A percentile compares a stretch with the other conserved stretches of the same genome.
Conservation (phyloP, 495 filamentous ascomycete species). For the Talaromyces adpressus region DNA sequence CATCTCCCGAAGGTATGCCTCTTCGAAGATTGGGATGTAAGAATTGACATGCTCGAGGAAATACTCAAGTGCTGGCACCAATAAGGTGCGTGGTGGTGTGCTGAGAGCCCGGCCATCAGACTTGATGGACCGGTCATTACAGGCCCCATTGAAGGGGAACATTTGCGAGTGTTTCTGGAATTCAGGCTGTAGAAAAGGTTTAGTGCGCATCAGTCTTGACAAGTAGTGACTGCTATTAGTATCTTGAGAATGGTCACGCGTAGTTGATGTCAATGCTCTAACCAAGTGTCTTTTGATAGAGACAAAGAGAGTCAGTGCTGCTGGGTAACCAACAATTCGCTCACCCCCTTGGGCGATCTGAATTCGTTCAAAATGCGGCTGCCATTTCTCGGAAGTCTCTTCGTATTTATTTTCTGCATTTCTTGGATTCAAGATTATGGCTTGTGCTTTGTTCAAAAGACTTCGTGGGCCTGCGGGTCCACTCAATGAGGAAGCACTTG, state of each 20-base stretch:
- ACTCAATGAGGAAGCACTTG: not conserved
- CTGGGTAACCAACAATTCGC: not conserved
- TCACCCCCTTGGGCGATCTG: conserved; percentile 2
- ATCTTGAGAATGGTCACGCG: not conserved
- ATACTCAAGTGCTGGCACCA: not conserved
- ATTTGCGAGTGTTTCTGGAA: not conserved
- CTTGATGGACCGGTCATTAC: not conserved
- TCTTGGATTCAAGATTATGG: not conserved
- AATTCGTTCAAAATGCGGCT: not conserved
- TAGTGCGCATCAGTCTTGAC: not conserved
- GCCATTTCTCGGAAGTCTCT: conserved; percentile 1
- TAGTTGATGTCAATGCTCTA: not conserved
- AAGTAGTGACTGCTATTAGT: not conserved
- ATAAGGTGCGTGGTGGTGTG: not conserved
- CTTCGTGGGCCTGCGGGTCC: not conserved
- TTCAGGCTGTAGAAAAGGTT: not conserved
- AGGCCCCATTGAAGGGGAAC: not conserved
- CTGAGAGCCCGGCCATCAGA: not conserved
- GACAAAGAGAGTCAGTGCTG: not conserved
- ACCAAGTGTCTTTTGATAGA: not conserved
- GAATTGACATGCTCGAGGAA: not conserved
- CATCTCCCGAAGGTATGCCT: not conserved
- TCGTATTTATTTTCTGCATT: not conserved
- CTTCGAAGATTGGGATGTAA: not conserved
- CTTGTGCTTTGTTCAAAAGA: not conserved